A percentile compares a stretch with the other conserved stretches of the same genome.
phyloP scores from a whole-genome alignment of 106 monocot species.

The Dendrobium officinale region DNA sequence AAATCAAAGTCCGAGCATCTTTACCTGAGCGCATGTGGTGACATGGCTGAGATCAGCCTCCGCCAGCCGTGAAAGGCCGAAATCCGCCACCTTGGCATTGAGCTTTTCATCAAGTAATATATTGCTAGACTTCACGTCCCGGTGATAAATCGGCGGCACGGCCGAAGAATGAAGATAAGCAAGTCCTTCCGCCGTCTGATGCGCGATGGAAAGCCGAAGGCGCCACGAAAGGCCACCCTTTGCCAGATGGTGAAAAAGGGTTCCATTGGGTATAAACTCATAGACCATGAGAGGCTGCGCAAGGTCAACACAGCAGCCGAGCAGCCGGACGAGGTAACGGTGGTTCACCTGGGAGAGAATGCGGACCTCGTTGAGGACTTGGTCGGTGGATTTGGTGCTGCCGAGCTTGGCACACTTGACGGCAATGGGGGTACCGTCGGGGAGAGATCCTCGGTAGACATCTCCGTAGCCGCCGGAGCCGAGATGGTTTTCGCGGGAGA shows the following conservation, averaged over 20 bases:
- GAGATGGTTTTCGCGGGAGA: constrained; percentile 48
- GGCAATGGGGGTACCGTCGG: constrained; percentile 47
- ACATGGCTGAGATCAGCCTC: constrained; percentile 49
- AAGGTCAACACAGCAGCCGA: constrained; percentile 66
- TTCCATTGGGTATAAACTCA: constrained; percentile 69
- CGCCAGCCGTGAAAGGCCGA: constrained; percentile 57
- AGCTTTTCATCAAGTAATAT: constrained; percentile 60
- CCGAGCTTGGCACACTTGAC: constrained; percentile 71
- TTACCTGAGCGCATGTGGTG: constrained; percentile 39
- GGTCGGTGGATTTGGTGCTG: constrained; percentile 61
- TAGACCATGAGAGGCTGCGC: constrained; percentile 61
- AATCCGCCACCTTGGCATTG: constrained; percentile 55
- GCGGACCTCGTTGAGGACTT: constrained; percentile 68
- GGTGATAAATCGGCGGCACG: constrained; percentile 59
- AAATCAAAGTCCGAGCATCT: too few relatives aligned
- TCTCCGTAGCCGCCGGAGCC: constrained; percentile 59
- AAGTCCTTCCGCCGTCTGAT: constrained; percentile 49
- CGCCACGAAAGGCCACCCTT: constrained; percentile 39
- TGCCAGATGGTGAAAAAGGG: constrained; percentile 37
- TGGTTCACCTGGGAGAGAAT: constrained; percentile 68
- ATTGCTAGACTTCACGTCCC: constrained; percentile 68
- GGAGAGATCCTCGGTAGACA: constrained; percentile 46
- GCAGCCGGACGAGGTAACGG: constrained; percentile 49
- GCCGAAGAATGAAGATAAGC: constrained; percentile 67
- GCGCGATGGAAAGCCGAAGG: constrained; percentile 36